Base-by-base conservation (phyloP, 768 basidiomycete species). In the Lactarius psammicola region DNA sequence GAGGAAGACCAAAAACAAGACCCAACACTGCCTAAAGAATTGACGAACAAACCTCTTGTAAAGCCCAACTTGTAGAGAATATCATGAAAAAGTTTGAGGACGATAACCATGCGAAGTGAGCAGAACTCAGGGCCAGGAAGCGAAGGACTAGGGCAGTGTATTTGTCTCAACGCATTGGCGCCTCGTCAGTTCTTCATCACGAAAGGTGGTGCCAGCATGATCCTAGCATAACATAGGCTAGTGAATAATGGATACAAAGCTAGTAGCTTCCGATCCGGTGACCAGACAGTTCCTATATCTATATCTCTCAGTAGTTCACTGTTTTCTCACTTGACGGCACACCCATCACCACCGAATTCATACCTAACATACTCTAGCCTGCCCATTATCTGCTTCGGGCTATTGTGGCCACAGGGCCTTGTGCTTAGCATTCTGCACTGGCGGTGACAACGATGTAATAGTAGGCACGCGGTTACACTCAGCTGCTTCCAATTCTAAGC, bases 221-320 rank as follows among this genome's bases (percentile, higher is more conserved):
- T 42, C 42, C 18, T 42, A 33, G 31, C 31, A 33, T 3, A 33
- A 33, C n/a, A 33, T 33, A 20, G 42, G 15, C 6, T 7, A 8
- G 20, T 42, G 42, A 42, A 20, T 4, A 6, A 42, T 18, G 40
- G 40, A 42, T 70, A 66, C 49, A 71, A 38, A 26, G 51, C 18
- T 63, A n/a, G n/a, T n/a, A n/a, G n/a, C 64, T 38, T 36, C 36
- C 4, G 36, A 71, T 20, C 23, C 58, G 46, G 54, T 36, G 28
- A 42, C 1, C n/a, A 4, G 15, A 34, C 33, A 10, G 13, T 9
- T 23, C 15, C 26, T 63, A 66, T 69, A 2, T 9, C 68, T 69
- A 59, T 46, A 67, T 69, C 11, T 64, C 61, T 23, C 38, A 53
- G 18, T 62, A 64, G 46, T 18, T 68, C 10, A 11, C 56, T 7